Evolutionary conservation across 225 moss, liverwort and hornwort species (phyloP).

Genomic region (Takakia lepidozioides): DNA sequence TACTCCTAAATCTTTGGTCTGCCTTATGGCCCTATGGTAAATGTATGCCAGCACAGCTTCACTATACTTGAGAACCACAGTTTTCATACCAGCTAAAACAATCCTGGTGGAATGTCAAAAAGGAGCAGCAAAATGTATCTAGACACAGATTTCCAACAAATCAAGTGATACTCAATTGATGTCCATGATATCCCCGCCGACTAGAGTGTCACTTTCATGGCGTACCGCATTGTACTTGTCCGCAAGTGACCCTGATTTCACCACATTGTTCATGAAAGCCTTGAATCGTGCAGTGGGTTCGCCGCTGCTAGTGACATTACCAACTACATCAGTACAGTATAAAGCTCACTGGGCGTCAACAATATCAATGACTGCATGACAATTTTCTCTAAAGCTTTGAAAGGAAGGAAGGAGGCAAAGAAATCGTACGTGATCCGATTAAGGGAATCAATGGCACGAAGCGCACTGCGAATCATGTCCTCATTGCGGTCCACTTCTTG

Average conservation of each 20-base stretch:
- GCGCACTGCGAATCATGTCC: constrained; percentile 98
- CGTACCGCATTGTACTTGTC: constrained; percentile 98
- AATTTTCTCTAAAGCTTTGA: neutral
- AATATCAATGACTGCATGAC: neutral
- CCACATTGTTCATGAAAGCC: constrained; percentile 94
- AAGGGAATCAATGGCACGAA: constrained; percentile 88
- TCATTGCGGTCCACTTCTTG: constrained; percentile 99
- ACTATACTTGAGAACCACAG: no score
- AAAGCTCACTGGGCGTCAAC: neutral
- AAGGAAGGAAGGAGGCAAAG: neutral
- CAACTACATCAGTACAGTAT: neutral
- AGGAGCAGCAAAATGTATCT: constrained; percentile 8
- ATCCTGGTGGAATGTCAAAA: constrained; percentile 9
- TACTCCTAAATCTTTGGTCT: constrained; percentile 1
- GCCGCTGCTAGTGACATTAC: constrained; percentile 53
- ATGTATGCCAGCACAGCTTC: no score
- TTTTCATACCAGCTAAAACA: neutral
- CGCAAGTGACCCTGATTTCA: constrained; percentile 90
- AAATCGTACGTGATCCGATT: constrained; percentile 76
- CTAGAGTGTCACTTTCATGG: constrained; percentile 95
- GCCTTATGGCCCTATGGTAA: constrained; percentile 3
- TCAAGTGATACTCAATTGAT: constrained; percentile 36
- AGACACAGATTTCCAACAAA: constrained; percentile 6
- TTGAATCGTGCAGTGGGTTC: constrained; percentile 95
- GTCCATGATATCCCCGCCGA: constrained; percentile 91